Conservation (phyloP, 495 filamentous ascomycete genomes). For the Poronia punctata region DNA sequence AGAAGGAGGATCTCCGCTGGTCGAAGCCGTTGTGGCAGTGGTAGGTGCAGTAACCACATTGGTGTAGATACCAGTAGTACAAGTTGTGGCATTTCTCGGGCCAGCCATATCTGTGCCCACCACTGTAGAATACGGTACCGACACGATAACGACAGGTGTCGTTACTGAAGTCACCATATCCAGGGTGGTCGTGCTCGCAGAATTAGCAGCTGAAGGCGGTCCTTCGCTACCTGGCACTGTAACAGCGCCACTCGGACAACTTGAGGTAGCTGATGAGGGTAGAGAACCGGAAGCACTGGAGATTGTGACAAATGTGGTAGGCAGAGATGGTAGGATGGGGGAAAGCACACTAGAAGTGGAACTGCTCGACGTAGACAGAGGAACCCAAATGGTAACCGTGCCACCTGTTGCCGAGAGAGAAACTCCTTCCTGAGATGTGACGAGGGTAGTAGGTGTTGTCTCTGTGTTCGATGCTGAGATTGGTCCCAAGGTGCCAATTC, state of each 20-base stretch:
- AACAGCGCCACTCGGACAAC: neutral
- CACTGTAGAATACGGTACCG: neutral
- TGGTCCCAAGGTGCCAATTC: neutral
- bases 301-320: slow-evolving; percentile 5
- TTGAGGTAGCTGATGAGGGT: neutral
- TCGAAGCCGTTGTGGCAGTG: slow-evolving; percentile 6
- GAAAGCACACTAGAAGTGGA: no score
- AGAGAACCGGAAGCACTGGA: neutral
- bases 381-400: slow-evolving; percentile 5
- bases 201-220: neutral
- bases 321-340: neutral
- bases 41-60: slow-evolving; percentile 3
- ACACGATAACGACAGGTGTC: slow-evolving; percentile 4
- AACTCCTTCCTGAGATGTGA: slow-evolving; percentile 8
- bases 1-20: no score
- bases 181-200: neutral
- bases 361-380: slow-evolving; percentile 1
- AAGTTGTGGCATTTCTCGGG: neutral
- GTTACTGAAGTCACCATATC: neutral
- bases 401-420: slow-evolving; percentile 4
- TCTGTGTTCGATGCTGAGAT: neutral
- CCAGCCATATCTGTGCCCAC: neutral
- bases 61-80: slow-evolving; percentile 9
- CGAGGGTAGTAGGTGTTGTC: slow-evolving; percentile 7
- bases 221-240: slow-evolving; percentile 2